Conservation (phyloP, 2,329 filamentous ascomycete species). For the Colletotrichum chrysophilum region DNA sequence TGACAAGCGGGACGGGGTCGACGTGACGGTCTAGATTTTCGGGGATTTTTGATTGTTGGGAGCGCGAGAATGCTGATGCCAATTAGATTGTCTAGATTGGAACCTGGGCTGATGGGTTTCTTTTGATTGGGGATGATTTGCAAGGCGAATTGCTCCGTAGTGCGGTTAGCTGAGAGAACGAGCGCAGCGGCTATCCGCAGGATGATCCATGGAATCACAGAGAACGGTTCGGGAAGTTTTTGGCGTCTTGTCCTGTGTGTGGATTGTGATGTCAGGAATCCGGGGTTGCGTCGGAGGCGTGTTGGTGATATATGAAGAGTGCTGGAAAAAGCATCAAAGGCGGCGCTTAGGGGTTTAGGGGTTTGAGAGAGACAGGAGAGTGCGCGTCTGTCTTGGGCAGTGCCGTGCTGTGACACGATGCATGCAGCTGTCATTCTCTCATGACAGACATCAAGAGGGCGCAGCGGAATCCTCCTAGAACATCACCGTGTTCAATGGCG, state of each 20-base stretch:
- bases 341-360: background rate
- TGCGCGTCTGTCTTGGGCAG: background rate
- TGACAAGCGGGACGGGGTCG: background rate
- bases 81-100: background rate
- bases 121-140: background rate
- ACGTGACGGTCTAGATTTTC: conserved; percentile 5
- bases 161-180: background rate
- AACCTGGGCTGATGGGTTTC: background rate
- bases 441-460: background rate
- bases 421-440: background rate
- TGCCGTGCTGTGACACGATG: background rate
- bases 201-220: background rate
- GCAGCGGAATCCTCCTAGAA: background rate
- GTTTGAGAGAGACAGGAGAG: background rate
- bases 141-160: background rate
- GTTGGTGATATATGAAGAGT: background rate
- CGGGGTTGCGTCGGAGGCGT: background rate
- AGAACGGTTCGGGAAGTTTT: background rate
- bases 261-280: conserved; percentile 5
- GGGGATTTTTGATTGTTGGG: conserved; percentile 3
- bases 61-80: background rate
- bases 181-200: background rate
- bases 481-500: background rate
- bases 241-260: background rate
- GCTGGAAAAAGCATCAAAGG: background rate